Base-by-base conservation (phyloP, 805 yeast genomes). In the Saccharomycopsis schoenii region DNA sequence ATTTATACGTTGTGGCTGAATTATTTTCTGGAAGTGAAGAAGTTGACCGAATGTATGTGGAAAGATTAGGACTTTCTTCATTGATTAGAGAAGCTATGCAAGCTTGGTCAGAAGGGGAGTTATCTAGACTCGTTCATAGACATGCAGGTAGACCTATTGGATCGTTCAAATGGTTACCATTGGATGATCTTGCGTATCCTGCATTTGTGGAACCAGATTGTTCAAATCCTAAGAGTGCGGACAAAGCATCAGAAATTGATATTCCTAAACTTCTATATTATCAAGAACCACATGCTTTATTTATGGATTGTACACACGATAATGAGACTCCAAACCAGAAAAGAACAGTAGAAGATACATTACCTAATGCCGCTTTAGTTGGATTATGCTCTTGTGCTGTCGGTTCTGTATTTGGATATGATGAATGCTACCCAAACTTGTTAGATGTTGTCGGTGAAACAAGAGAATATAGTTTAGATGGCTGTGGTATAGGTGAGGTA, bases 291-390 rank as follows among this genome's bases (percentile, higher is more conserved):
- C 97, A 91, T 73, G 97, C 98, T 0, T 76, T 94, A 67, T 87
- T 93, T 67, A 93, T 94, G 97, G 98, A 94, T 70, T 93, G 97
- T 69, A 92, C 98, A 1, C 99, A 93, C 71, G 99, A 93, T 72
- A 93, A 93, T 69, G 94, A 91, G 73, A 86, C 84, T 21, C 96
- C 97, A 1, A 80, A 79, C 52, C 96, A 93, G 67, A 90, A 88
- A 73, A 83, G 98, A 70, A 91, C 97, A 0, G 86, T 89, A 1
- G 97, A 92, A 69, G 99, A 93, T 69, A 92, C 98, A 0, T 77
- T 93, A 52, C 96, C 97, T 10, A 93, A 88, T 68, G 97, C 97
- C 2, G 99, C 97, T 0, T 77, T 93, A 58, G 97, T 94, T 3
- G 86, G 97, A 0, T 82, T 93, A 70, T 92, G 98, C 68, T 84